These are phyloP conservation scores for Trichoderma cornu-damae DNA, from an alignment of 2,329 filamentous ascomycete species.

Conservation along the genomic window DNA sequence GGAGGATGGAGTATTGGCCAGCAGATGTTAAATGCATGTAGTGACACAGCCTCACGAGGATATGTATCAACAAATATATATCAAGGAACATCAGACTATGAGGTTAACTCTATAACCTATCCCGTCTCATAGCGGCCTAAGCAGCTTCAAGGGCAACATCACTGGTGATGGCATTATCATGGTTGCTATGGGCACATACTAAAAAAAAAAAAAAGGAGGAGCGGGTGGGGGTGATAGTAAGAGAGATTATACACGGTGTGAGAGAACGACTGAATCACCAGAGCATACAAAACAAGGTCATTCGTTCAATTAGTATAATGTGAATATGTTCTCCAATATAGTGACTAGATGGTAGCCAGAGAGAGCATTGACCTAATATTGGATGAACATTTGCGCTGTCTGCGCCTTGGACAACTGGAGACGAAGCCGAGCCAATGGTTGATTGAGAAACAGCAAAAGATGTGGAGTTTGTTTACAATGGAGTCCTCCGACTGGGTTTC, in stretches of 20 bases:
- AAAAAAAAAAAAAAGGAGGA: no score
- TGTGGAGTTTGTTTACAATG: neutral
- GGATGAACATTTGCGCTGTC: neutral
- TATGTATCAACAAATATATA: neutral
- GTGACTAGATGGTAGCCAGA: neutral
- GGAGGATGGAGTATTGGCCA: no score
- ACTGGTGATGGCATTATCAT: slow-evolving; percentile 54
- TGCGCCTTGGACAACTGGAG: neutral
- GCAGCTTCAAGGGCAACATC: slow-evolving; percentile 57
- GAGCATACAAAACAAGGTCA: neutral
- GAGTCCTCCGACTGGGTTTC: neutral
- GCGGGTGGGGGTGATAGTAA: no score
- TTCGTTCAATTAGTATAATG: neutral
- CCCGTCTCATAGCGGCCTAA: no score
- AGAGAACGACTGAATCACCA: neutral
- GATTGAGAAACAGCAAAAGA: neutral
- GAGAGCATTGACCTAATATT: neutral
- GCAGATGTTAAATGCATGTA: no score
- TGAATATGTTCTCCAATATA: neutral
- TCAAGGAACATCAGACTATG: neutral
- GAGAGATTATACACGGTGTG: no score
- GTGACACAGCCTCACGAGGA: neutral
- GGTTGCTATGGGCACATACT: no score
- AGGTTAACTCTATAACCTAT: no score
- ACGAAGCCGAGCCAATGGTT: neutral